phyloP scores from a whole-genome alignment of 2,329 filamentous ascomycete species.

The Colletotrichum sp. region DNA sequence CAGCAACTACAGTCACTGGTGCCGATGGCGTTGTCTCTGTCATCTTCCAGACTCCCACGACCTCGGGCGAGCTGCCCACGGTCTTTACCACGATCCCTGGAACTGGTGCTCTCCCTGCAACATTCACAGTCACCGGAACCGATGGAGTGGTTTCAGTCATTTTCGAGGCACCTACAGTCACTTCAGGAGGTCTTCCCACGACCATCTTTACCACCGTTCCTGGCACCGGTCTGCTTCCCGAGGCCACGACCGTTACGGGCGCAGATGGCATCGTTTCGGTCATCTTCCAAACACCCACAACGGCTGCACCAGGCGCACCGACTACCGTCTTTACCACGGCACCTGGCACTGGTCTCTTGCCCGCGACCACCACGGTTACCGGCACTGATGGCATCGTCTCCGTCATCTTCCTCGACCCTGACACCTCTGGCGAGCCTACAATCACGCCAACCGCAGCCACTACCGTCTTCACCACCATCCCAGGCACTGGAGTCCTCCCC shows the following conservation, averaged over 20 bases:
- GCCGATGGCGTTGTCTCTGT: neutral
- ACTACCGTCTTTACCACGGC: neutral
- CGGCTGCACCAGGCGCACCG: neutral
- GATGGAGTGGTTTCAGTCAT: neutral
- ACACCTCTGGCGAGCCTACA: neutral
- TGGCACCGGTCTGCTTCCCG: neutral
- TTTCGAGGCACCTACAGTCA: neutral
- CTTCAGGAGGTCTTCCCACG: neutral
- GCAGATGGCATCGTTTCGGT: neutral
- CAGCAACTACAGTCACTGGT: neutral
- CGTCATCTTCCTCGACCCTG: neutral
- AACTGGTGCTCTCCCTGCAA: neutral
- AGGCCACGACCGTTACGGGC: neutral
- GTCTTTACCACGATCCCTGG: slow-evolving; percentile 2
- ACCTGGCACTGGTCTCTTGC: neutral
- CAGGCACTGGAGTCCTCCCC: neutral
- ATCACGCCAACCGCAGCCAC: neutral
- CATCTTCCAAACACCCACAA: neutral
- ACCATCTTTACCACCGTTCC: neutral
- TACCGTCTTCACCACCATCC: neutral
- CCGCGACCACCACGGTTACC: neutral
- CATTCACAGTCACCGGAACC: neutral
- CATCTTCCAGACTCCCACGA: neutral
- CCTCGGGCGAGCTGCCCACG: neutral
- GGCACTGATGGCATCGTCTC: neutral